phyloP scores from a whole-genome alignment of 495 filamentous ascomycete species.

The Pseudevernia furfuracea region DNA sequence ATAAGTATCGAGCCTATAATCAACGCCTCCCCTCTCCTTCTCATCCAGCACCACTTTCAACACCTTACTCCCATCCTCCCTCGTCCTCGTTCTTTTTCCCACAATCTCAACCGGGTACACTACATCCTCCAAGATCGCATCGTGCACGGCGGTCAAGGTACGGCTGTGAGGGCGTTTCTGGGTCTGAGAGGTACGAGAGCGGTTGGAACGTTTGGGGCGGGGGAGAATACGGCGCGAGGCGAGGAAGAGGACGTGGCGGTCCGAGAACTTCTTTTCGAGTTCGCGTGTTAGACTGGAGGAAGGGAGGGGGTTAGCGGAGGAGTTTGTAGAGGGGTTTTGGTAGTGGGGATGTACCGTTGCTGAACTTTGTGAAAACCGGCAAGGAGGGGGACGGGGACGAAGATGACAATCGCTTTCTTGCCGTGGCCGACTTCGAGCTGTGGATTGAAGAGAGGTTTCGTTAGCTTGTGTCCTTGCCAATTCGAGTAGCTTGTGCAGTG shows the following conservation, averaged over 20 bases:
- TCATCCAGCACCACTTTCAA: slow-evolving; percentile 97
- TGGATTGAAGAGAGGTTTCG: slow-evolving; percentile 35
- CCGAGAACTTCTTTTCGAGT: slow-evolving; percentile 99
- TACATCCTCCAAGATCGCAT: slow-evolving; percentile 88
- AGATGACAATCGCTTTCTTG: slow-evolving; percentile 99
- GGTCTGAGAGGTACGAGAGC: slow-evolving; percentile 83
- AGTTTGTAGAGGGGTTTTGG: neutral
- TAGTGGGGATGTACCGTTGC: slow-evolving; percentile 65
- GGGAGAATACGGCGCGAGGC: slow-evolving; percentile 98
- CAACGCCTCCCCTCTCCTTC: slow-evolving; percentile 98
- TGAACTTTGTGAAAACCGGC: slow-evolving; percentile 95
- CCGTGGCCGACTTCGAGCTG: slow-evolving; percentile 99
- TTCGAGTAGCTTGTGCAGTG: neutral
- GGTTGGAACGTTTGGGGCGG: slow-evolving; percentile 90
- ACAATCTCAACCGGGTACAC: slow-evolving; percentile 99
- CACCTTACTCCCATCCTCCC: slow-evolving; percentile 94
- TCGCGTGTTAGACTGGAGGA: slow-evolving; percentile 86
- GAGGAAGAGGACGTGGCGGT: slow-evolving; percentile 98
- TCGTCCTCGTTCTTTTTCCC: slow-evolving; percentile 91
- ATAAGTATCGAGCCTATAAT: slow-evolving; percentile 98
- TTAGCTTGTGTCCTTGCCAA: neutral
- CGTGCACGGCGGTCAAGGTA: slow-evolving; percentile 95
- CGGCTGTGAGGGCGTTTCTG: slow-evolving; percentile 98
- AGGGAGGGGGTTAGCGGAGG: slow-evolving; percentile 8
- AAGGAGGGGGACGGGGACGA: slow-evolving; percentile 97